Evolutionary conservation across 2,329 filamentous ascomycete species (phyloP), one percentile per base, ranked within the genome.

Genomic region (Dothideomycetes sp.): DNA sequence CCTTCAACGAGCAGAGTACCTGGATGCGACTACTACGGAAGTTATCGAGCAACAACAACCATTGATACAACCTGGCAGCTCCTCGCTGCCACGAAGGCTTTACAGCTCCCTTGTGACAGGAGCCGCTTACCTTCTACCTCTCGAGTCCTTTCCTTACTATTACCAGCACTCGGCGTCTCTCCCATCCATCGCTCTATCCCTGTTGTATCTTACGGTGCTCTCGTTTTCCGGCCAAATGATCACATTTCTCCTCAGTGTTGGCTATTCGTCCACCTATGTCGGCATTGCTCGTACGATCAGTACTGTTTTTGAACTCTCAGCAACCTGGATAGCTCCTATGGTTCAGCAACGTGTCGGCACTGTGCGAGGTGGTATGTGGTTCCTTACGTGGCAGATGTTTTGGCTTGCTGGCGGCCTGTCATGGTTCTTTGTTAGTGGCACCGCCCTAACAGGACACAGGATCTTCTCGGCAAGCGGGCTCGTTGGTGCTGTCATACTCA

Each of bases 301-400:
- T 29, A 66, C 69, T 2, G 43, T 63, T 4, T 64, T 73, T 31
- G 75, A 79, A 50, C 55, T 79, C 3, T 57, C 59, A n/a, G 73
- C 75, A 0, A 79, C 75, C 0, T 75, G 70, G 64, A 51, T 65
- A 1, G 71, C 69, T 0, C 75, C 75, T 0, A 57, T 60, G 40
- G 51, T 77, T 11, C 74, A 74, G 62, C 50, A 45, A 4, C 50
- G 47, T 8, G 59, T 64, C 14, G 60, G 61, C 22, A 52, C 60
- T 1, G 62, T 81, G 4, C 63, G 81, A 10, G 68, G 70, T 0
- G 81, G 79, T 0, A 60, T 84, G 3, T 84, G 80, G 81, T 73
- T 72, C 43, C 52, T 77, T 5, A 75, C 68, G 37, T 80, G 77
- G 72, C 79, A 83, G 51, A 61, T 77, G 17, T 44, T 61, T 3